A percentile compares a stretch with the other conserved stretches of the same genome.
phyloP scores from a whole-genome alignment of 2,329 filamentous ascomycete species.

The Talaromyces sp. region DNA sequence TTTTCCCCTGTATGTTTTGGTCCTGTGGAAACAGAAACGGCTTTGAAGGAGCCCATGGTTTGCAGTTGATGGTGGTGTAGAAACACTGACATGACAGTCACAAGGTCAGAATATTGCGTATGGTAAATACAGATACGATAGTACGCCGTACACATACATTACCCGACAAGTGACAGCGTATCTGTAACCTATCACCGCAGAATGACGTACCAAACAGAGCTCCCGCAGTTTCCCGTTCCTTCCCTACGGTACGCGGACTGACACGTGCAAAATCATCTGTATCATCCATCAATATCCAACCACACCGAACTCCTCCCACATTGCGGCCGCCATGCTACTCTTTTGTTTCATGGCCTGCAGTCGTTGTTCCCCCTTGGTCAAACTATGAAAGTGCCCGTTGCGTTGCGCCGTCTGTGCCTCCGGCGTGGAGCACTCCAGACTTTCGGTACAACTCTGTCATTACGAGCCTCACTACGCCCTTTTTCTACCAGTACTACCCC shows the following conservation, averaged over 20 bases:
- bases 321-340: slow-evolving; percentile 2
- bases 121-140: background rate
- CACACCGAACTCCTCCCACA: background rate
- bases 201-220: slow-evolving; percentile 10
- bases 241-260: background rate
- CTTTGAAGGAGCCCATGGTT: too few relatives aligned
- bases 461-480: slow-evolving; percentile 24
- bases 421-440: slow-evolving; percentile 34
- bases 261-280: slow-evolving; percentile 2
- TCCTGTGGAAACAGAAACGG: too few relatives aligned
- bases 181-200: background rate
- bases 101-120: too few relatives aligned
- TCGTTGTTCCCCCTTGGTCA: slow-evolving; percentile 15
- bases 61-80: too few relatives aligned
- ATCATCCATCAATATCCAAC: background rate
- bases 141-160: too few relatives aligned
- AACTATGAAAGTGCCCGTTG: slow-evolving; percentile 48
- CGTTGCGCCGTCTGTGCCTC: slow-evolving; percentile 48
- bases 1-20: too few relatives aligned
- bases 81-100: too few relatives aligned
- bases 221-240: slow-evolving; percentile 1
- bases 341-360: slow-evolving; percentile 5
- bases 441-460: slow-evolving; percentile 26
- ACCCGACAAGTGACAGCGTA: background rate
- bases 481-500: slow-evolving; percentile 30